phyloP scores from a whole-genome alignment of 352 stramenopile genomes.

The Globisporangium spiculum region DNA sequence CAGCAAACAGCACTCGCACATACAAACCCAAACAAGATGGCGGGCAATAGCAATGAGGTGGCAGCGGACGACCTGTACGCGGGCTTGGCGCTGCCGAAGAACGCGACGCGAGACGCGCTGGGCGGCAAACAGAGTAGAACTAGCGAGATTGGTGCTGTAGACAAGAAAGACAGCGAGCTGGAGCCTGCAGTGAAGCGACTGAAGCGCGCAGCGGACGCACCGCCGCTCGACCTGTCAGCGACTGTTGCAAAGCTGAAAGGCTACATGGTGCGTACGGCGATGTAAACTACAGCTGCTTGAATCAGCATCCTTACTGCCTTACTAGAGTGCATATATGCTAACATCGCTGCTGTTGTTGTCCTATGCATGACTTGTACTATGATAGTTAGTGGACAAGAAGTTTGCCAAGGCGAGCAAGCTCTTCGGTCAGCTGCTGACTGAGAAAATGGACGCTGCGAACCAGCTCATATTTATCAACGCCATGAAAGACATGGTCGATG shows the following conservation, averaged over 20 bases:
- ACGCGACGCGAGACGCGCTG: conserved; percentile 34
- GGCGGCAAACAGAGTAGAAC: neutral
- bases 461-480: conserved; percentile 45
- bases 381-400: conserved; percentile 68
- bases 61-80: conserved; percentile 46
- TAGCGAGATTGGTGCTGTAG: neutral
- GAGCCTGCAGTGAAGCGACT: conserved; percentile 23
- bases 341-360: neutral
- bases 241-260: conserved; percentile 56
- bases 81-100: conserved; percentile 44
- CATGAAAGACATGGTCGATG: conserved; percentile 40
- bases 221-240: conserved; percentile 32
- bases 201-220: conserved; percentile 22
- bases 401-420: conserved; percentile 65
- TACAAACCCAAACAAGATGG: neutral
- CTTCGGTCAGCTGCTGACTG: conserved; percentile 43
- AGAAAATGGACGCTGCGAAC: conserved; percentile 37
- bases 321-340: neutral
- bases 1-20: neutral
- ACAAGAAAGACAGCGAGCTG: neutral
- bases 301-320: neutral
- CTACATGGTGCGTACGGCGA: conserved; percentile 47
- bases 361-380: neutral
- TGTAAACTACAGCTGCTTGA: neutral
- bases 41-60: neutral